Percentiles rank a stretch among this genome's conserved stretches.
These are phyloP conservation scores for Pelargonium nanum DNA, from an alignment of 345 rosid species.

Conservation along the genomic window DNA sequence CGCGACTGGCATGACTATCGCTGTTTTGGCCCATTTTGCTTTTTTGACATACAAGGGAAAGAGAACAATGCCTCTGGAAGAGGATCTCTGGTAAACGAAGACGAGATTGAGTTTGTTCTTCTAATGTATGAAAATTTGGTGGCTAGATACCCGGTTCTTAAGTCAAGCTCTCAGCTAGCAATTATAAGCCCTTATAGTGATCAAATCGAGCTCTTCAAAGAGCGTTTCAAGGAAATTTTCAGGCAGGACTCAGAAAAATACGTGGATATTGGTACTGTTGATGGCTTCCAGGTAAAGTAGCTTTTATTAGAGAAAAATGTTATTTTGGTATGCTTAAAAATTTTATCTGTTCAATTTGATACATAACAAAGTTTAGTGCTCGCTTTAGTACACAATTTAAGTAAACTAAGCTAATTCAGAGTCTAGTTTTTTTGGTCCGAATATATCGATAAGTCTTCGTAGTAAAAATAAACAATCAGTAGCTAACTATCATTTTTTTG, in stretches of 20 bases:
- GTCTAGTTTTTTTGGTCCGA: too few relatives aligned
- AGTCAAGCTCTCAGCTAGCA: constrained; percentile 85
- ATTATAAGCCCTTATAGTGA: constrained; percentile 78
- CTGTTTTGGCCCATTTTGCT: constrained; percentile 90
- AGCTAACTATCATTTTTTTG: too few relatives aligned
- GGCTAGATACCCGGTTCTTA: constrained; percentile 55
- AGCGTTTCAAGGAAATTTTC: constrained; percentile 64
- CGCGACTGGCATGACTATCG: constrained; percentile 74
- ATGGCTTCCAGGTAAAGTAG: constrained; percentile 83
- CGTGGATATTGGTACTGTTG: constrained; percentile 82
- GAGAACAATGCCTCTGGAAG: constrained; percentile 80
- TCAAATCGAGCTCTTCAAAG: constrained; percentile 84
- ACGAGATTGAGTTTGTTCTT: constrained; percentile 80
- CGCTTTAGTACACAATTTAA: too few relatives aligned
- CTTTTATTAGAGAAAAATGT: background rate
- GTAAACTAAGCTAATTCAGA: too few relatives aligned
- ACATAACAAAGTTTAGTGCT: too few relatives aligned
- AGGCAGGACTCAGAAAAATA: constrained; percentile 58
- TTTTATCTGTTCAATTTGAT: too few relatives aligned
- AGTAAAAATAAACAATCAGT: too few relatives aligned
- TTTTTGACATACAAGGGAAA: constrained; percentile 78
- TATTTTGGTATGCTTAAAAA: background rate
- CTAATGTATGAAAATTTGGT: constrained; percentile 72
- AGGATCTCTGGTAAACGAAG: constrained; percentile 69
- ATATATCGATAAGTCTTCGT: too few relatives aligned